A percentile compares a stretch with the other conserved stretches of the same genome.
phyloP scores from a whole-genome alignment of 164 flowering plant genomes.

The Warburgia ugandensis region DNA sequence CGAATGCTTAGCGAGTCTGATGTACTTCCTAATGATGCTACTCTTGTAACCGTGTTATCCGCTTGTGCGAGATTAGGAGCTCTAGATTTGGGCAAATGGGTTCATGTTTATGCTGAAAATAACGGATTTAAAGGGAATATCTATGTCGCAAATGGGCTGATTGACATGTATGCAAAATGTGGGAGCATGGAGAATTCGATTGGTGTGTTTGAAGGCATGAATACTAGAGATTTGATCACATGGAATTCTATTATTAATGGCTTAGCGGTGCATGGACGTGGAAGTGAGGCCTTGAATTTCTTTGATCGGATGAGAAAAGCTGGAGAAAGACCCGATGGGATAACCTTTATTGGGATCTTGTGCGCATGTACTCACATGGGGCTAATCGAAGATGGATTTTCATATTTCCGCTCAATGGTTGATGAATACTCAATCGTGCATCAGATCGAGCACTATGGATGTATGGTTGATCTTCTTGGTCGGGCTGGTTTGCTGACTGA shows the following conservation, averaged over 20 bases:
- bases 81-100: slow-evolving; percentile 50
- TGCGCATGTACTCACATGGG: slow-evolving; percentile 76
- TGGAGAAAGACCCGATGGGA: slow-evolving; percentile 48
- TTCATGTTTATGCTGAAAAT: slow-evolving; percentile 44
- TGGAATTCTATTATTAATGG: slow-evolving; percentile 65
- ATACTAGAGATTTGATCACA: slow-evolving; percentile 47
- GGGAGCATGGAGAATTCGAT: slow-evolving; percentile 47
- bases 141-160: slow-evolving; percentile 47
- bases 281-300: slow-evolving; percentile 38
- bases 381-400: slow-evolving; percentile 40
- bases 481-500: slow-evolving; percentile 47
- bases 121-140: slow-evolving; percentile 38
- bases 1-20: slow-evolving; percentile 42
- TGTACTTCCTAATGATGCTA: slow-evolving; percentile 55
- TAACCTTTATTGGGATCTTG: slow-evolving; percentile 59
- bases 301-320: slow-evolving; percentile 40
- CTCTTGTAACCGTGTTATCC: slow-evolving; percentile 48
- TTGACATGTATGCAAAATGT: slow-evolving; percentile 76
- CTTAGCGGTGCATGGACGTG: slow-evolving; percentile 61
- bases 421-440: slow-evolving; percentile 38
- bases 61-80: slow-evolving; percentile 64
- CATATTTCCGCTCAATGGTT: slow-evolving; percentile 46
- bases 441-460: slow-evolving; percentile 73
- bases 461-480: slow-evolving; percentile 61
- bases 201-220: slow-evolving; percentile 39